Base-by-base conservation (phyloP, 2,329 filamentous ascomycete genomes). In the Thielaviopsis musarum region DNA sequence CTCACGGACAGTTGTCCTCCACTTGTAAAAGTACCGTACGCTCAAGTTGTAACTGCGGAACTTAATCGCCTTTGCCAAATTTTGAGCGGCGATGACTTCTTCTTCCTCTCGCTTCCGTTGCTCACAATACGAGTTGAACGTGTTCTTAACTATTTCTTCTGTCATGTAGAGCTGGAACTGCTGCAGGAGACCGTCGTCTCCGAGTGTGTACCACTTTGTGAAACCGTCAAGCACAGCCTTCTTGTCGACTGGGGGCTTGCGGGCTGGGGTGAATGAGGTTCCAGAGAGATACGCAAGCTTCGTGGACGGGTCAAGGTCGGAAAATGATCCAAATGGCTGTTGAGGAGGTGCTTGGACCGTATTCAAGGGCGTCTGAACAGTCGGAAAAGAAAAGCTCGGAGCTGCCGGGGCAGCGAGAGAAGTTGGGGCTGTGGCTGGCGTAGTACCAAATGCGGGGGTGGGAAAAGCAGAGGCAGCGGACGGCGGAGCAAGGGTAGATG, bases 11-110 rank as follows among this genome's bases (percentile, higher is more conserved):
- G 69, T 73, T 15, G 75, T 67, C 55, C 74, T 76, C 80, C 80
- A 83, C 19, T 71, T 71, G 64, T 81, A 81, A 62, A 82, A 81
- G 66, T 73, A 82, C 54, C 75, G 80, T 61, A 81, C 69, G 13
- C 71, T 69, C 30, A 82, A 69, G 59, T 72, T 80, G 65, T 78
- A 75, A 3, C 64, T 65, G 45, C 76, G 72, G 63, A 77, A 80
- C n/a, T 70, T 67, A 17, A 72, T 70, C 15, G 78, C 78, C 58
- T 77, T 69, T 2, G 71, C 72, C 67, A 76, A 52, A 65, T 75
- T 65, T 62, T 66, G 65, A 19, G 74, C 72, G 49, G 80, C 77
- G 64, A 79, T 77, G 59, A 79, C 77, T 54, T 68, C 72, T 21
- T 66, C 69, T 54, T 65, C 70, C 48, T 71, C 71, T 59, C 75